Base-by-base conservation (phyloP, 1,139 yeast genomes). In the Yamadazyma sp. region DNA sequence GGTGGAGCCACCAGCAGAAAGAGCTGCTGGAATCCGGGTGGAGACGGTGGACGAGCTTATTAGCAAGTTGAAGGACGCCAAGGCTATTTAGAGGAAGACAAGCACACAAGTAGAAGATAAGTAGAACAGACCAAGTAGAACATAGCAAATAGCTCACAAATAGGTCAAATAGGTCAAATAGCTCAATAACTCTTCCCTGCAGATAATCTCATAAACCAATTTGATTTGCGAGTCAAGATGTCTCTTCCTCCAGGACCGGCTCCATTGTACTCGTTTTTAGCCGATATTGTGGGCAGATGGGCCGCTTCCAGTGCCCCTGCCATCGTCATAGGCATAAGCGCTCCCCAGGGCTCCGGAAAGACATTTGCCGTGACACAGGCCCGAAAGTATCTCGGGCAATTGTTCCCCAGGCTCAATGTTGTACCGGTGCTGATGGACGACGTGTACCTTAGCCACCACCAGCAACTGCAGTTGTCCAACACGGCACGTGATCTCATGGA, bases 301-400 rank as follows among this genome's bases (percentile, higher is more conserved):
- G 26, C 8, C n/a, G 3, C 3, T n/a, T 17, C 22, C 23, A 17
- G n/a, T 9, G 6, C 6, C 28, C 20, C 23, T 4, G 87, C 92
- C 1, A 52, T 83, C 23, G 64, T 87, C 4, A 55, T 88, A 3
- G 92, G 92, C 1, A 59, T 88, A 3, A 79, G 86, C 35, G 97
- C 97, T 0, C 95, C 96, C 0, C 97, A 90, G 56, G 97, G 97
- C 0, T 83, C 94, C 1, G 97, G 97, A 0, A 90, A 90, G 59
- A 78, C 95, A 2, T 86, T 78, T 39, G 67, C 84, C 11, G 76
- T 90, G 0, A 56, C 61, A 2, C 60, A 68, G 24, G 60, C 68
- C 5, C 44, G 48, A 1, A 53, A 64, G 31, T 58, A 81, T 20
- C 36, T 43, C 16, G 51, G 61, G 9, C 40, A 43, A 4, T 48